Base-by-base conservation (phyloP, 345 rosid genomes). In the Firmiana major region DNA sequence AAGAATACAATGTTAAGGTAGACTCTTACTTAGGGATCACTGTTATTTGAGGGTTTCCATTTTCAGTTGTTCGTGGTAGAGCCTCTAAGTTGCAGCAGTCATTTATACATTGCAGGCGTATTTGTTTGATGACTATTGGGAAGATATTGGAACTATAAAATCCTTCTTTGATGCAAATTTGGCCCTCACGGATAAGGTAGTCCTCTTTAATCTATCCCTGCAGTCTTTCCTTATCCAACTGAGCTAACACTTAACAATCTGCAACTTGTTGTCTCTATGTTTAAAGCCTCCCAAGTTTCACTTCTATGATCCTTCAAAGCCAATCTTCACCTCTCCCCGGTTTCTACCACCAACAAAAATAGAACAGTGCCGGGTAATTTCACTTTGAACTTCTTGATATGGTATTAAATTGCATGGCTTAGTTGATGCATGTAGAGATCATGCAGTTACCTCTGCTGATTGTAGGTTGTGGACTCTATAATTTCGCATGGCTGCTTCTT, bases 401-500 rank as follows among this genome's bases (percentile, higher is more conserved):
- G 42, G 42, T 73, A 49, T 63, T 28, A 21, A 43, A 31, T 73
- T 15, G 83, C 19, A 38, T 77, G 74, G 40, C 4, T 76, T 17
- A 62, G 42, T 22, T 46, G 43, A 64, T 42, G 26, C 49, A 69
- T 46, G 3, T 60, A 42, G 46, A 48, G 77, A n/a, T 81, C 64
- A 65, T 49, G 26, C n/a, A 40, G 21, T 26, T 28, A 75, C 43
- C 78, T 53, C 28, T 73, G 48, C 42, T 72, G 51, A 48, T 73
- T 83, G 66, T 55, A 94, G 97, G 85, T 91, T 5, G 78, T 79
- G 62, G 90, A 90, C 75, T 90, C 96, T 5, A 94, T 94, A 51
- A 80, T 94, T 62, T 92, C 97, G 9, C 91, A 94, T 46, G 97
- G 98, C 43, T 92, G 93, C 89, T 94, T 94, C 80, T 81, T 94